These are phyloP conservation scores for Ceratocystis papillata DNA, from an alignment of 2,329 filamentous ascomycete genomes.

Conservation along the genomic window DNA sequence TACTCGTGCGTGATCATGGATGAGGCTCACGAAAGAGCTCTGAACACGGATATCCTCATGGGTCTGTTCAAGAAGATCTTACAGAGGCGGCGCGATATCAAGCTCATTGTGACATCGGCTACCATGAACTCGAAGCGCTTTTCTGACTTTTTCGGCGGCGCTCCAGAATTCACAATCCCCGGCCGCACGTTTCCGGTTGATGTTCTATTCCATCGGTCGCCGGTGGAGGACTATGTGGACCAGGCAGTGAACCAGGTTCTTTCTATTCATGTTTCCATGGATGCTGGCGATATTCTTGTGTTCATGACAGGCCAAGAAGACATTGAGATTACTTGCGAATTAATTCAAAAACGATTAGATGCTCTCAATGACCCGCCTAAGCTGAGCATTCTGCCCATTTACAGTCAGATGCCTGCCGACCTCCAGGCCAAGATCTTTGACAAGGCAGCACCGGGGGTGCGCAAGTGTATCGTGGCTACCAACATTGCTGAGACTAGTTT, in stretches of 20 bases:
- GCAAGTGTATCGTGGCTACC: slow-evolving; percentile 95
- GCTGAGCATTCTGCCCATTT: slow-evolving; percentile 89
- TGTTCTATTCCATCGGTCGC: slow-evolving; percentile 86
- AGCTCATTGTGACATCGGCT: slow-evolving; percentile 93
- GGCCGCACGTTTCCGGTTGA: slow-evolving; percentile 95
- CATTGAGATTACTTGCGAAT: slow-evolving; percentile 91
- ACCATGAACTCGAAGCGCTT: slow-evolving; percentile 98
- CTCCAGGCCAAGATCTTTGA: slow-evolving; percentile 97
- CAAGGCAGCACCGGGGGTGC: slow-evolving; percentile 73
- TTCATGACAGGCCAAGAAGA: slow-evolving; percentile 99
- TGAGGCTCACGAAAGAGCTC: slow-evolving; percentile 88
- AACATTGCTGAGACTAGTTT: slow-evolving; percentile 98
- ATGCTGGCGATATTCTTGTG: slow-evolving; percentile 82
- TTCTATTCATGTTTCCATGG: slow-evolving; percentile 92
- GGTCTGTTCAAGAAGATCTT: slow-evolving; percentile 96
- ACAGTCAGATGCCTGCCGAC: slow-evolving; percentile 98
- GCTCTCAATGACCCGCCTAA: slow-evolving; percentile 90
- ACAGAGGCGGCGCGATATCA: slow-evolving; percentile 76
- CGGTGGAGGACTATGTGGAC: slow-evolving; percentile 96
- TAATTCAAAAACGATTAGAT: slow-evolving; percentile 76
- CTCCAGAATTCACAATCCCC: slow-evolving; percentile 92
- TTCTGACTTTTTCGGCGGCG: slow-evolving; percentile 88
- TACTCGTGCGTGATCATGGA: slow-evolving; percentile 99
- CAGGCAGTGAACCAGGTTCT: slow-evolving; percentile 92
- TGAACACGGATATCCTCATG: slow-evolving; percentile 97